Evolutionary conservation across 1,284 basidiomycete species (phyloP).

Genomic region (Taiwanofungus camphoratus): DNA sequence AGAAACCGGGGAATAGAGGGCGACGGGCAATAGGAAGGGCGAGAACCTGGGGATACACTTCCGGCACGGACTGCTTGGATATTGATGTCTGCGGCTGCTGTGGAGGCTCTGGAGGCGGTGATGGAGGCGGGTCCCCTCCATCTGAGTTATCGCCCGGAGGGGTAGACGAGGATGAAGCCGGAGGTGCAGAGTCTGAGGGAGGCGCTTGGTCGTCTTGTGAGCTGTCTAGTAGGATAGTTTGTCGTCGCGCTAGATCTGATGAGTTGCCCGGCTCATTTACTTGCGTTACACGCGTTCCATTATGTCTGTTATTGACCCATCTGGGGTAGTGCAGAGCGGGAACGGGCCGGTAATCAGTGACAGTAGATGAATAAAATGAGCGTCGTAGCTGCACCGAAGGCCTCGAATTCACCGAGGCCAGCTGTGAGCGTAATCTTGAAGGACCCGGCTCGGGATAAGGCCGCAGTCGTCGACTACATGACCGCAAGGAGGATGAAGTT

Average conservation of each 20-base stretch:
- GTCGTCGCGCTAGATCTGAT: conserved; percentile 14
- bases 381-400: conserved; percentile 13
- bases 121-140: conserved; percentile 24
- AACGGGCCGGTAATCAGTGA: conserved; percentile 25
- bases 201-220: conserved; percentile 23
- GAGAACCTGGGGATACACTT: conserved; percentile 90
- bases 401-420: conserved; percentile 5
- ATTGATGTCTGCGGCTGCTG: conserved; percentile 49
- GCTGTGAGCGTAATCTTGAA: conserved; percentile 15
- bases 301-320: conserved; percentile 24
- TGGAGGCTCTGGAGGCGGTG: conserved; percentile 31
- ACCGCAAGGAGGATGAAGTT: conserved; percentile 17
- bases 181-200: conserved; percentile 24
- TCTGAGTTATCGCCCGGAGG: conserved; percentile 27
- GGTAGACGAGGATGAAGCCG: conserved; percentile 23
- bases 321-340: conserved; percentile 22
- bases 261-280: conserved; percentile 11
- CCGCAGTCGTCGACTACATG: conserved; percentile 23
- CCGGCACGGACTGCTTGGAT: conserved; percentile 80
- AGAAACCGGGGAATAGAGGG: conserved; percentile 96
- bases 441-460: conserved; percentile 19
- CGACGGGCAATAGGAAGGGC: conserved; percentile 94
- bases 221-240: conserved; percentile 19
- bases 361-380: conserved; percentile 27
- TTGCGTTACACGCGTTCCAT: conserved; percentile 12